Percentiles rank a stretch among this genome's conserved stretches.
These are phyloP conservation scores for Jatropha multifida DNA, from an alignment of 441 rosid species.

Conservation along the genomic window DNA sequence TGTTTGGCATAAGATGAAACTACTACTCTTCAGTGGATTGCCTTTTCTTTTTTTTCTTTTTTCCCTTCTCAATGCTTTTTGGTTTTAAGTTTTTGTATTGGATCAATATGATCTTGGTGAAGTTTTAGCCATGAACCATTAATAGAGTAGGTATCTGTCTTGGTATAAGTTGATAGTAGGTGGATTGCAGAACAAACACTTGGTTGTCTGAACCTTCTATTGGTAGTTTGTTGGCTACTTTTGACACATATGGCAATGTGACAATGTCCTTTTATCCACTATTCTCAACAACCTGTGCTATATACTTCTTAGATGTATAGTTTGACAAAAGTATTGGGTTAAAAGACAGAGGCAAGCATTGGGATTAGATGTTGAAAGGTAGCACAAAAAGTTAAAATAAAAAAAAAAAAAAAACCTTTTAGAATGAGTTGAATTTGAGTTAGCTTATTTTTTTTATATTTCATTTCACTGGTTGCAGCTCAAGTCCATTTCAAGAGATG, in stretches of 20 bases:
- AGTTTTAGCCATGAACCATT: not conserved
- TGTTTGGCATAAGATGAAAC: not conserved
- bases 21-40: not conserved
- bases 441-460: too few relatives aligned
- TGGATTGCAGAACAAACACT: not conserved
- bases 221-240: not conserved
- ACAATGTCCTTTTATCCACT: slow-evolving; percentile 1
- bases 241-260: not conserved
- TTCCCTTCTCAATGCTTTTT: not conserved
- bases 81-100: not conserved
- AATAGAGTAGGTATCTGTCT: not conserved
- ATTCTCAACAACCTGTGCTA: not conserved
- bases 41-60: not conserved
- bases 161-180: not conserved
- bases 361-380: too few relatives aligned
- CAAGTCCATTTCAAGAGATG: not conserved
- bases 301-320: not conserved
- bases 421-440: too few relatives aligned
- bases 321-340: too few relatives aligned
- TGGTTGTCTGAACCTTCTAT: not conserved
- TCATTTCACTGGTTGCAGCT: not conserved
- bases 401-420: too few relatives aligned
- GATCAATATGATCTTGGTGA: not conserved
- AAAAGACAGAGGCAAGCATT: too few relatives aligned
- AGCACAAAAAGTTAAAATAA: too few relatives aligned